Evolutionary conservation across 2,329 filamentous ascomycete genomes (phyloP).

Genomic region (Teratosphaeria gauchensis): DNA sequence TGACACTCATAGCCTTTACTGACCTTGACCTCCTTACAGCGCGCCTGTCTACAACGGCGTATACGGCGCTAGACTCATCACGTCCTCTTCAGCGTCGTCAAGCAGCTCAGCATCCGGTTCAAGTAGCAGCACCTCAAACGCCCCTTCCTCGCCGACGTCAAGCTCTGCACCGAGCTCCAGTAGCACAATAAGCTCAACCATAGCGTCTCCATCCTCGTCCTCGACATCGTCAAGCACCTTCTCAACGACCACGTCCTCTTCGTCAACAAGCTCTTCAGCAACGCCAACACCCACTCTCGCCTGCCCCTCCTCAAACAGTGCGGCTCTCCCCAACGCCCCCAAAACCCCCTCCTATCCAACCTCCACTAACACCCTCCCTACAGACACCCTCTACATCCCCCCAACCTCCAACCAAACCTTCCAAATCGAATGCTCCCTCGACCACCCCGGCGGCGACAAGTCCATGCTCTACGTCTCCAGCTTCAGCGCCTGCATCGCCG

Average conservation of each 20-base stretch:
- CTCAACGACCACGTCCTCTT: not conserved
- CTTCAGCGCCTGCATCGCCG: constrained; percentile 17
- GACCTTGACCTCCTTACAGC: too few species aligned
- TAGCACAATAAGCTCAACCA: not conserved
- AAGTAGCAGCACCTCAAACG: not conserved
- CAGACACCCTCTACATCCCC: constrained; percentile 7
- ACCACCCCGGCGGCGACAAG: constrained; percentile 5
- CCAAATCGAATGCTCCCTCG: constrained; percentile 19
- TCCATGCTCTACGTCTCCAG: constrained; percentile 8
- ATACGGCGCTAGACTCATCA: too few species aligned
- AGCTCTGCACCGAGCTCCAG: constrained; percentile 1
- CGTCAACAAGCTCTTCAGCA: not conserved
- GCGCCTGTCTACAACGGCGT: too few species aligned
- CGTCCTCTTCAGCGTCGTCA: not conserved
- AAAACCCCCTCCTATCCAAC: too few species aligned
- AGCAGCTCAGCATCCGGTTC: not conserved
- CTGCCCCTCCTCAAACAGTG: not conserved
- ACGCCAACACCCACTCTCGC: not conserved
- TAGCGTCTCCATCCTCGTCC: too few species aligned
- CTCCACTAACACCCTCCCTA: constrained; percentile 8
- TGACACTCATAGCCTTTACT: too few species aligned
- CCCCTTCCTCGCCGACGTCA: not conserved
- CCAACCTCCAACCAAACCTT: constrained; percentile 9
- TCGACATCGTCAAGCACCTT: not conserved
- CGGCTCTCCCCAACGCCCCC: too few species aligned